Conservation (phyloP, 306 rosid species). For the Mucuna pruriens region DNA sequence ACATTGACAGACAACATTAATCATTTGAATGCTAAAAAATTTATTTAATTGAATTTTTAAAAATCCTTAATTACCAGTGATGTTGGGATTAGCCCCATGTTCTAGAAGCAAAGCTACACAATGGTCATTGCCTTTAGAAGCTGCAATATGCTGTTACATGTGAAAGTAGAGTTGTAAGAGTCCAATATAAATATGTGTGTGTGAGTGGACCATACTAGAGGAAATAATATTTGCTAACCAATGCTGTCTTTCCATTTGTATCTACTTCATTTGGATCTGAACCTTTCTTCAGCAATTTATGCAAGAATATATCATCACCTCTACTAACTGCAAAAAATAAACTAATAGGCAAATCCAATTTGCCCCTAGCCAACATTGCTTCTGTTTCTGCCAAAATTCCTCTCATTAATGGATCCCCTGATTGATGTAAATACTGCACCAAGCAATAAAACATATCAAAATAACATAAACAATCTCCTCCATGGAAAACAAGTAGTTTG, state of each 20-base stretch:
- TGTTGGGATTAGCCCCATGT: constrained; percentile 65
- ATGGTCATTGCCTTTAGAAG: constrained; percentile 56
- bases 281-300: constrained; percentile 54
- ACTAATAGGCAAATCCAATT: constrained; percentile 68
- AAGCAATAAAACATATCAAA: constrained; percentile 8
- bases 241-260: constrained; percentile 56
- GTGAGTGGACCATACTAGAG: not conserved
- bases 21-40: not conserved
- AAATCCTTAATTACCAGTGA: constrained; percentile 48
- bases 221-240: constrained; percentile 51
- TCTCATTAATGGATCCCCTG: constrained; percentile 39
- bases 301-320: constrained; percentile 56
- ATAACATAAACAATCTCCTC: not conserved
- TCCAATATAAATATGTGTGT: not conserved
- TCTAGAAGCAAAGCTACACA: constrained; percentile 62
- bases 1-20: not conserved
- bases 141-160: constrained; percentile 67
- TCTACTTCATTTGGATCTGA: constrained; percentile 75
- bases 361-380: constrained; percentile 56
- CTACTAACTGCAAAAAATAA: constrained; percentile 60
- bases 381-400: constrained; percentile 57
- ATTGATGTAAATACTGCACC: constrained; percentile 58
- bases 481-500: not conserved
- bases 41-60: not conserved
- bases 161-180: constrained; percentile 16